Evolutionary conservation across 306 rosid species (phyloP), one percentile per base, ranked within the genome.

Genomic region (Cicer arietinum): DNA sequence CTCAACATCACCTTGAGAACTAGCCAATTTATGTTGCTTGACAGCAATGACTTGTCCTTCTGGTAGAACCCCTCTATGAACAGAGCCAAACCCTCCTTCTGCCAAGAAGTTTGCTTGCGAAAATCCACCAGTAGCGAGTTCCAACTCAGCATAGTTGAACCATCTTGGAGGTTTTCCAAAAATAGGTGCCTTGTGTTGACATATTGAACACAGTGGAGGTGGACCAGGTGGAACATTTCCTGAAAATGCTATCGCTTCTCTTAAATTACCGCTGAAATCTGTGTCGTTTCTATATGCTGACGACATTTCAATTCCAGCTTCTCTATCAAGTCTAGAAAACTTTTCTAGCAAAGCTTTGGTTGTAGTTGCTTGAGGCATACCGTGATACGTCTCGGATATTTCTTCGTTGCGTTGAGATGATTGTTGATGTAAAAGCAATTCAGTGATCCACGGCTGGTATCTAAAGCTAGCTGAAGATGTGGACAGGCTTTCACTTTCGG

Each of bases 131-230:
- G 99, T 95, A 20, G 99, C 97, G 63, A 90, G 93, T 84, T 95
- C 98, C 53, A 95, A 83, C 78, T 95, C 99, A 1, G 91, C 91
- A 82, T 90, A 95, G 87, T 91, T 87, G 83, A 92, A 95, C 96
- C 96, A 90, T 77, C 86, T 86, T 40, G 99, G 99, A 78, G 99
- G 98, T 70, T 95, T 92, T 65, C 99, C 99, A 73, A 95, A 94
- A 56, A 89, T 95, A 60, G 99, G 99, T 42, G 99, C 99, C 84
- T 95, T 95, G 85, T 95, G 99, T 76, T 95, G 98, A 67, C 99
- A 95, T 83, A 95, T 95, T 52, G 99, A 95, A 41, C 99, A 95
- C 45, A 95, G 58, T 41, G 99, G 99, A 84, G 98, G 99, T 0
- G 99, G 96, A 10, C 96, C 96, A 30, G 89, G 92, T 52, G 97